Evolutionary conservation across 768 basidiomycete genomes (phyloP), one percentile per base, ranked within the genome.

Genomic region (Chalciporus sphaerocephalus): DNA sequence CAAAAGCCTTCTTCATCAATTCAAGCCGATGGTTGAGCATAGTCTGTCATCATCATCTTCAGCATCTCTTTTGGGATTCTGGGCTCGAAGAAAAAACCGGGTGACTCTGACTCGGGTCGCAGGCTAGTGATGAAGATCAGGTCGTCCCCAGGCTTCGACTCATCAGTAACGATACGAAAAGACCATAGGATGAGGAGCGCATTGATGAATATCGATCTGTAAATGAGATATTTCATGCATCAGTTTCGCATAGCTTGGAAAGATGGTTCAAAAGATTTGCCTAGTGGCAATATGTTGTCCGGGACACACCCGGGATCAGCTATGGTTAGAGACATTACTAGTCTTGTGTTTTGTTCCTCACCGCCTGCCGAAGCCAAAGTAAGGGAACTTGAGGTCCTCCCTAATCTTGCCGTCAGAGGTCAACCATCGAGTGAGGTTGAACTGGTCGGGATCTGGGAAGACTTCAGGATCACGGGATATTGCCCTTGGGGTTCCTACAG

Each of bases 121-220:
- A 22, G 2, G 9, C 21, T 33, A 11, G 3, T n/a, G 8, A 76
- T 75, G 56, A 85, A 82, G 0, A 71, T 79, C 41, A 77, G 59
- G 8, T 74, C 72, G 55, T 87, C 76, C 38, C 81, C 79, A 0
- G 79, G 78, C 8, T 68, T 60, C 6, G 62, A 52, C 0, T 72
- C 68, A 50, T 81, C 77, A 10, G 70, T 49, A 2, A 62, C 66
- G 34, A 85, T 65, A 1, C 56, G 68, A 64, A 84, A 85, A 0
- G 80, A 72, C 79, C 80, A 85, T 9, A 81, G 69, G 6, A 78
- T 59, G n/a, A 81, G 66, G 1, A 79, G 74, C 0, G 76, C 75
- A 52, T 78, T 83, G 42, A 85, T 65, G 56, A 80, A 81, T 2
- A 85, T 64, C 2, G 82, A 83, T 6, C 79, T 77, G 43, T 48